These are phyloP conservation scores for Cyphellophora europaea DNA, from an alignment of 2,329 filamentous ascomycete genomes.

Conservation along the genomic window DNA sequence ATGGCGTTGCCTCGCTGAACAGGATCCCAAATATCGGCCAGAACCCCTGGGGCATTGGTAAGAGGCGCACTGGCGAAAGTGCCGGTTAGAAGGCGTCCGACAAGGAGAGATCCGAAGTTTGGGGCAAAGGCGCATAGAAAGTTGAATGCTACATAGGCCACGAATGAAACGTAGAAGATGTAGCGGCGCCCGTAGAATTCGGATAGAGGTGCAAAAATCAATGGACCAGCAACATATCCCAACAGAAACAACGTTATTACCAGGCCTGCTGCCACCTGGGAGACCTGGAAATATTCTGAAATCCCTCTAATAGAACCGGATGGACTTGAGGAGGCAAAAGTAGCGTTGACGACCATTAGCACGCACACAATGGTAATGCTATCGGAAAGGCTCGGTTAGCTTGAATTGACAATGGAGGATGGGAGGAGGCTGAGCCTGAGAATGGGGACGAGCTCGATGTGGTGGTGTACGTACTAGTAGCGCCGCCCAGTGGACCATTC, in stretches of 20 bases:
- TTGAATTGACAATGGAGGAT: too few relatives aligned
- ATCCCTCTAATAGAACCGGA: conserved; percentile 32
- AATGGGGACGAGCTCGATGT: too few relatives aligned
- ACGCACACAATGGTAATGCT: conserved; percentile 31
- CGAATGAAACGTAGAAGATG: conserved; percentile 38
- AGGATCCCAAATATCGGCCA: conserved; percentile 46
- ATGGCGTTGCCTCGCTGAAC: conserved; percentile 45
- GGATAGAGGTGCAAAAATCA: conserved; percentile 56
- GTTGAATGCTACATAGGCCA: conserved; percentile 35
- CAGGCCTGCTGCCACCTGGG: conserved; percentile 38
- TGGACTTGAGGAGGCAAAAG: conserved; percentile 40
- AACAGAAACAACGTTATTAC: conserved; percentile 57
- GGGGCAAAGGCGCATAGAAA: conserved; percentile 48
- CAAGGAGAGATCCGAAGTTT: conserved; percentile 43
- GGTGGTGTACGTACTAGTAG: too few relatives aligned
- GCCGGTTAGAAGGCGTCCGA: conserved; percentile 47
- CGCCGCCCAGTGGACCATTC: conserved; percentile 29
- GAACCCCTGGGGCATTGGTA: conserved; percentile 37
- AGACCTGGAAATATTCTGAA: conserved; percentile 37
- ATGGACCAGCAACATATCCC: conserved; percentile 53
- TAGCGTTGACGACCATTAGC: conserved; percentile 43
- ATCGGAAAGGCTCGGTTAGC: too few relatives aligned
- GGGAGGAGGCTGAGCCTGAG: too few relatives aligned
- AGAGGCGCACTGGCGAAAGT: conserved; percentile 43
- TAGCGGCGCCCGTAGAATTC: conserved; percentile 53